Conservation (phyloP, 306 rosid species). For the Oxytropis ochrocephala region DNA sequence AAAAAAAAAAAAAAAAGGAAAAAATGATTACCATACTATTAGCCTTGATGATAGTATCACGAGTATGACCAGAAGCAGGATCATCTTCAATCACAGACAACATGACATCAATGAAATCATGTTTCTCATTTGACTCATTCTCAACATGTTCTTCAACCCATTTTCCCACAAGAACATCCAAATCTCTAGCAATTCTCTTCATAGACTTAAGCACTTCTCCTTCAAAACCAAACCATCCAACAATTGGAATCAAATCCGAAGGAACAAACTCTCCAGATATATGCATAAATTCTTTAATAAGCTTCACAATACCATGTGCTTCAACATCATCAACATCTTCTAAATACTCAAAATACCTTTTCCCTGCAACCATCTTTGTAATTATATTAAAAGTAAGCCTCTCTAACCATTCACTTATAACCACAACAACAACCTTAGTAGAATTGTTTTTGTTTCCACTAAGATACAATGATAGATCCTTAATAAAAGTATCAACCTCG, state of each 20-base stretch:
- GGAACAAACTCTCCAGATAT: slow-evolving; percentile 34
- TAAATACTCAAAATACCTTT: slow-evolving; percentile 39
- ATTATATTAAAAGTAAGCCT: slow-evolving; percentile 34
- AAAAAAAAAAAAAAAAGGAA: no score
- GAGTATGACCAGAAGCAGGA: slow-evolving; percentile 23
- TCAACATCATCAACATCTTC: slow-evolving; percentile 34
- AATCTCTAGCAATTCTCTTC: slow-evolving; percentile 42
- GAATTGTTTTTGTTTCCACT: not conserved
- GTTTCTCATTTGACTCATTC: slow-evolving; percentile 18
- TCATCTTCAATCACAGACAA: slow-evolving; percentile 30
- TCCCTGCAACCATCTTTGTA: slow-evolving; percentile 38
- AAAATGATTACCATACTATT: slow-evolving; percentile 23
- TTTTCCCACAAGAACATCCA: slow-evolving; percentile 32
- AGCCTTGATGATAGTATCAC: slow-evolving; percentile 48
- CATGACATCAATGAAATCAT: slow-evolving; percentile 53
- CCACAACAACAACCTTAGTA: slow-evolving; percentile 38
- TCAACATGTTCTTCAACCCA: slow-evolving; percentile 47
- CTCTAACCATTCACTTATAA: slow-evolving; percentile 43
- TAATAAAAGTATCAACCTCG: slow-evolving; percentile 28
- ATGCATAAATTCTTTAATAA: slow-evolving; percentile 39
- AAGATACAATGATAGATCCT: not conserved
- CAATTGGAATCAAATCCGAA: slow-evolving; percentile 42
- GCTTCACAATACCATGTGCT: slow-evolving; percentile 32
- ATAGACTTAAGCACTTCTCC: slow-evolving; percentile 32
- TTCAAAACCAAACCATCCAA: slow-evolving; percentile 32